Conservation (phyloP, 441 rosid genomes). For the Mallotus japonicus region DNA sequence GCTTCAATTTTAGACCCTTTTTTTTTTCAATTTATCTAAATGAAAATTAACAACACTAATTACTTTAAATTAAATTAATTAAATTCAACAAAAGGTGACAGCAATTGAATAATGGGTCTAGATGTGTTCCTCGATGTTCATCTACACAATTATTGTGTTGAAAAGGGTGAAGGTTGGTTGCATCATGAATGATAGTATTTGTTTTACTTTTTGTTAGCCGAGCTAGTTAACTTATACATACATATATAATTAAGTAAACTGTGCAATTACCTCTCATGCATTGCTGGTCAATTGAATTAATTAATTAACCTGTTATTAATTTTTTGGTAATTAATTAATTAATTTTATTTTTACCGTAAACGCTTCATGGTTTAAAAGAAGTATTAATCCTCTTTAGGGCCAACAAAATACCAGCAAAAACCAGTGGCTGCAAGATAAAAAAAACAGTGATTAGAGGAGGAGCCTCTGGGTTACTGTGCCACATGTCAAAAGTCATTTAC, state of each 20-base stretch:
- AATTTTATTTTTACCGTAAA: conserved; percentile 1
- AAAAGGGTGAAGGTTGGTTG: conserved; percentile 30
- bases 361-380: neutral
- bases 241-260: conserved; percentile 10
- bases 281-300: conserved; percentile 23
- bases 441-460: conserved; percentile 18
- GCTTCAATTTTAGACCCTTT: neutral
- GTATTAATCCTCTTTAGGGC: conserved; percentile 8
- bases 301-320: neutral
- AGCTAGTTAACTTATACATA: conserved; percentile 13
- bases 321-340: neutral
- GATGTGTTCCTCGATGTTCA: neutral
- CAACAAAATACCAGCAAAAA: neutral
- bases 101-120: neutral
- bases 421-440: conserved; percentile 10
- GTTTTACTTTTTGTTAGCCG: conserved; percentile 24
- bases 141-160: conserved; percentile 32
- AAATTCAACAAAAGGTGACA: neutral
- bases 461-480: conserved; percentile 29
- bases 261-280: conserved; percentile 22
- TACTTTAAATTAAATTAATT: no score
- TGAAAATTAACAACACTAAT: no score
- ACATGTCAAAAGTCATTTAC: conserved; percentile 32
- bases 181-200: conserved; percentile 28
- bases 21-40: no score